Conservation (phyloP, 257 asterid genomes). For the Solanum pennellii region DNA sequence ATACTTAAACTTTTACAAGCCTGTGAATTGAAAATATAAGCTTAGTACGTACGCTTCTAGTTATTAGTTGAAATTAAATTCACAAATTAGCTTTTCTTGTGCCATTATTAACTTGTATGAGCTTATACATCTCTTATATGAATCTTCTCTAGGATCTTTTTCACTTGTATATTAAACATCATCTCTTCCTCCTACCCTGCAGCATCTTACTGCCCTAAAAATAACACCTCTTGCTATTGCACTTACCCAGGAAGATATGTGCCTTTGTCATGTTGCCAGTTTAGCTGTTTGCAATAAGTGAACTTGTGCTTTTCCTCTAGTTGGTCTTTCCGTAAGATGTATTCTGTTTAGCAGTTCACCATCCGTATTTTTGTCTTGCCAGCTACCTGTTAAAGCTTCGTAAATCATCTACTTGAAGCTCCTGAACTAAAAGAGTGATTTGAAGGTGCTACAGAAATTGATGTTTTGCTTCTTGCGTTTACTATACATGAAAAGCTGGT, state of each 20-base stretch:
- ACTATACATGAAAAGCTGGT: constrained; percentile 43
- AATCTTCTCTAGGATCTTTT: neutral
- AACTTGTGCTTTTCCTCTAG: neutral
- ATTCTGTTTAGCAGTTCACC: neutral
- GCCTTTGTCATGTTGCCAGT: neutral
- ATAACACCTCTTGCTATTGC: neutral
- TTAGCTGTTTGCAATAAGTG: neutral
- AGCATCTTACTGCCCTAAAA: neutral
- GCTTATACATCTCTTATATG: neutral
- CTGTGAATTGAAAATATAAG: neutral
- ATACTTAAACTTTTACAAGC: constrained; percentile 17
- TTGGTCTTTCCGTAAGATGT: neutral
- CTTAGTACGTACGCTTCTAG: neutral
- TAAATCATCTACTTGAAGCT: constrained; percentile 59
- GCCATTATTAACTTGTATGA: neutral
- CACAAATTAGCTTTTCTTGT: neutral
- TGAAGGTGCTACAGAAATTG: constrained; percentile 58
- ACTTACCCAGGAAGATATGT: neutral
- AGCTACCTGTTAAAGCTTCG: constrained; percentile 57
- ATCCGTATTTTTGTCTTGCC: constrained; percentile 8
- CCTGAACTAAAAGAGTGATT: constrained; percentile 80
- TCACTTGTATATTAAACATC: neutral
- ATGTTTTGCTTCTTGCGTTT: constrained; percentile 74
- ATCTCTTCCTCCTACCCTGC: neutral
- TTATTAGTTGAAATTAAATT: neutral